Conservation (phyloP, 2,329 filamentous ascomycete genomes). For the Claviceps sp. region DNA sequence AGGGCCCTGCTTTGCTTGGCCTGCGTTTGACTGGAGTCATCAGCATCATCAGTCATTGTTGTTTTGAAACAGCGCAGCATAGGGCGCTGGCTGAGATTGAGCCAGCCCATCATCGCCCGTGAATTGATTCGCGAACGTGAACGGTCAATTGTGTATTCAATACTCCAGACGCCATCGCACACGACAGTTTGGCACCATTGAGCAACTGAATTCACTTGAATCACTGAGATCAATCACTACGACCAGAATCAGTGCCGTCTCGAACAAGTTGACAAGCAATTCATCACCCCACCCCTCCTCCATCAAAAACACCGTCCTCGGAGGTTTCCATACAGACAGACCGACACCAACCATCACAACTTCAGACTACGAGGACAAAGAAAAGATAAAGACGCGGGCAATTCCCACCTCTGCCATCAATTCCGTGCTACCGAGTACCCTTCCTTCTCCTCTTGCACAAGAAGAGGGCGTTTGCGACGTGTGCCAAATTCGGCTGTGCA, state of each 20-base stretch:
- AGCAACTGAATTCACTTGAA: slow-evolving; percentile 1
- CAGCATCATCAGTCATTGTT: background rate
- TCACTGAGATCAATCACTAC: background rate
- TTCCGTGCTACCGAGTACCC: background rate
- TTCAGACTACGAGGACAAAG: background rate
- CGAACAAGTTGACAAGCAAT: background rate
- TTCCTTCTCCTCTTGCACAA: background rate
- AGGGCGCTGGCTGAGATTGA: too few relatives aligned
- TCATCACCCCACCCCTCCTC: background rate
- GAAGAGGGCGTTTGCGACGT: background rate
- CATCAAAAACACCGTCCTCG: slow-evolving; percentile 1
- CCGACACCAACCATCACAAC: background rate
- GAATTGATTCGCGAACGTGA: background rate
- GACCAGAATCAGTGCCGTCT: background rate
- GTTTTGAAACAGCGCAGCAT: background rate
- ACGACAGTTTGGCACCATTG: slow-evolving; percentile 3
- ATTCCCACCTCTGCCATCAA: background rate
- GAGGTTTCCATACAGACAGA: slow-evolving; percentile 1
- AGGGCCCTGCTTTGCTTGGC: slow-evolving; percentile 1
- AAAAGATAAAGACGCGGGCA: slow-evolving; percentile 2
- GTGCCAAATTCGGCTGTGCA: background rate
- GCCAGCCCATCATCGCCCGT: background rate
- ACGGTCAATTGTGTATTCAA: slow-evolving; percentile 2
- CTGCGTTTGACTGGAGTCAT: slow-evolving; percentile 2
- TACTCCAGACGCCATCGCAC: background rate